phyloP scores from a whole-genome alignment of 140 eudicot genomes.

The Flaveria floridana region DNA sequence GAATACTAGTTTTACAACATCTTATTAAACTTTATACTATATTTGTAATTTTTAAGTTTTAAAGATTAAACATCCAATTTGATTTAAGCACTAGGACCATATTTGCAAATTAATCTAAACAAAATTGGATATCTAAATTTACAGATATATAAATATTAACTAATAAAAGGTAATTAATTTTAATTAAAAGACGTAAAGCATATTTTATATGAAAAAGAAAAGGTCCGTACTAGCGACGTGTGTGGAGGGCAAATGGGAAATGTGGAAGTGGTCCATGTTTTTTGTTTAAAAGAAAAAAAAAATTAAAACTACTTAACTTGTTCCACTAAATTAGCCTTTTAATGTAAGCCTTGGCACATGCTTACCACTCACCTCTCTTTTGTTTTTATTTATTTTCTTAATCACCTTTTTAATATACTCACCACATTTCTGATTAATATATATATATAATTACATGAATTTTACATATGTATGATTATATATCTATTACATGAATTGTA shows the following conservation, averaged over 20 bases:
- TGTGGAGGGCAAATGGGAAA: conserved; percentile 43
- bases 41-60: no score
- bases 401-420: background rate
- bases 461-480: no score
- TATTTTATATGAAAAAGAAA: conserved; percentile 14
- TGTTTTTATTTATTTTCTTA: conserved; percentile 14
- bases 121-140: background rate
- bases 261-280: conserved; percentile 42
- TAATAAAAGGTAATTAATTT: background rate
- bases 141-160: background rate
- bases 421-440: background rate
- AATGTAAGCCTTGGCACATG: conserved; percentile 52
- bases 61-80: no score
- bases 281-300: background rate
- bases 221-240: conserved; percentile 32
- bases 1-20: no score
- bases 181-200: conserved; percentile 1
- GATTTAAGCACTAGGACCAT: no score
- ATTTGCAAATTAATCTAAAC: no score
- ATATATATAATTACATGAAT: no score
- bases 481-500: no score
- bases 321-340: conserved; percentile 34
- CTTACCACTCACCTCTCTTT: conserved; percentile 37
- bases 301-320: conserved; percentile 13
- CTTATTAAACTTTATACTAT: no score